phyloP scores from a whole-genome alignment of 306 rosid species.

The Prunus salicina region DNA sequence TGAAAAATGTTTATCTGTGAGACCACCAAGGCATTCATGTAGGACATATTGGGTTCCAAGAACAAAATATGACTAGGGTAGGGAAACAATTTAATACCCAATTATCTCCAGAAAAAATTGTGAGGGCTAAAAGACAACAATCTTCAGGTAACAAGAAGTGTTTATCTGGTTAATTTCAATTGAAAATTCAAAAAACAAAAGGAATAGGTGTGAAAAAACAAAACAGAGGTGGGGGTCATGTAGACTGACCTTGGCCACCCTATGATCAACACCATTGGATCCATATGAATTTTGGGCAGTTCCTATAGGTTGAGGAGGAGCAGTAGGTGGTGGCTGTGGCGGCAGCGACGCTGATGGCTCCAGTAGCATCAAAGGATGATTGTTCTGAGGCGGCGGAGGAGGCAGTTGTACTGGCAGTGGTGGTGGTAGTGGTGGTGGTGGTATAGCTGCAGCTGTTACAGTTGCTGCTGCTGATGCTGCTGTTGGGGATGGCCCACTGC shows the following conservation, averaged over 20 bases:
- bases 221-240: not conserved
- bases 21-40: not conserved
- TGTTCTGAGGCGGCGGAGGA: not conserved
- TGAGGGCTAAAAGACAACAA: not conserved
- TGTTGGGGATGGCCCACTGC: conserved; percentile 45
- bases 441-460: not conserved
- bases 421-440: not conserved
- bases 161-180: not conserved
- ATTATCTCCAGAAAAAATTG: not conserved
- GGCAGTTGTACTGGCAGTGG: not conserved
- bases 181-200: not conserved
- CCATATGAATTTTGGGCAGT: conserved; percentile 70
- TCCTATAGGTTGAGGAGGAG: conserved; percentile 28
- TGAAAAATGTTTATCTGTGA: not conserved
- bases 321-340: conserved; percentile 14
- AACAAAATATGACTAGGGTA: not conserved
- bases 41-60: not conserved
- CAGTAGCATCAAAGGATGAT: conserved; percentile 42
- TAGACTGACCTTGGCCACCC: conserved; percentile 58
- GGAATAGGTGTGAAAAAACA: not conserved
- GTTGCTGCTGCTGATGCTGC: not conserved
- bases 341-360: conserved; percentile 49
- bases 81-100: not conserved
- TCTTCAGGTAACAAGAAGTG: not conserved
- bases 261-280: conserved; percentile 63